These are phyloP conservation scores for Trichoderma citrinoviride DNA, from an alignment of 2,329 filamentous ascomycete genomes.

Conservation along the genomic window DNA sequence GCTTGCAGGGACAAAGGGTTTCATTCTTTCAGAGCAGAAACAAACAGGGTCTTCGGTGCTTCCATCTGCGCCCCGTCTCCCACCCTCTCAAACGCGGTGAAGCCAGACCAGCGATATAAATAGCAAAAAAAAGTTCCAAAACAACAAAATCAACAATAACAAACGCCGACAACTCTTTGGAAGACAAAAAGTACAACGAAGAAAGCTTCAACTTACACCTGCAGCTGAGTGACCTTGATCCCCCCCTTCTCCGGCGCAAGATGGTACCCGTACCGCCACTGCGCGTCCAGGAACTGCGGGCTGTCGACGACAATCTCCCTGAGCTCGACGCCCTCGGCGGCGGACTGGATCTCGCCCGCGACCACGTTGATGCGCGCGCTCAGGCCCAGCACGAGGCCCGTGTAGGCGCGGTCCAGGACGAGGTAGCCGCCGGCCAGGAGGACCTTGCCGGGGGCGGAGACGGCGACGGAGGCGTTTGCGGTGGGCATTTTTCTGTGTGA, in stretches of 20 bases:
- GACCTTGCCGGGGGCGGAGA: conserved; percentile 95
- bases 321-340: conserved; percentile 61
- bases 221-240: conserved; percentile 74
- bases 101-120: background rate
- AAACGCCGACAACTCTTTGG: background rate
- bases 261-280: conserved; percentile 84
- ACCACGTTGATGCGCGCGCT: conserved; percentile 66
- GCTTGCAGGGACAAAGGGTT: background rate
- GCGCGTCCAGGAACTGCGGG: conserved; percentile 83
- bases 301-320: conserved; percentile 81
- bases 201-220: conserved; percentile 58
- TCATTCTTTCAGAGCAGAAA: background rate
- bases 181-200: background rate
- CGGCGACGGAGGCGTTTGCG: conserved; percentile 48
- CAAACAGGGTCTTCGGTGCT: background rate
- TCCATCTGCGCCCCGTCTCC: background rate
- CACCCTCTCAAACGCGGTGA: background rate
- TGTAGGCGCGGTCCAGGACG: conserved; percentile 84
- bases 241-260: conserved; percentile 70
- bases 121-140: background rate
- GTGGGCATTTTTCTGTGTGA: conserved; percentile 2
- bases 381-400: conserved; percentile 68
- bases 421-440: conserved; percentile 92
- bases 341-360: conserved; percentile 51
- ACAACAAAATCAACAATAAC: background rate